Base-by-base conservation (phyloP, 1,284 basidiomycete species). In the Puccinia sorghi region DNA sequence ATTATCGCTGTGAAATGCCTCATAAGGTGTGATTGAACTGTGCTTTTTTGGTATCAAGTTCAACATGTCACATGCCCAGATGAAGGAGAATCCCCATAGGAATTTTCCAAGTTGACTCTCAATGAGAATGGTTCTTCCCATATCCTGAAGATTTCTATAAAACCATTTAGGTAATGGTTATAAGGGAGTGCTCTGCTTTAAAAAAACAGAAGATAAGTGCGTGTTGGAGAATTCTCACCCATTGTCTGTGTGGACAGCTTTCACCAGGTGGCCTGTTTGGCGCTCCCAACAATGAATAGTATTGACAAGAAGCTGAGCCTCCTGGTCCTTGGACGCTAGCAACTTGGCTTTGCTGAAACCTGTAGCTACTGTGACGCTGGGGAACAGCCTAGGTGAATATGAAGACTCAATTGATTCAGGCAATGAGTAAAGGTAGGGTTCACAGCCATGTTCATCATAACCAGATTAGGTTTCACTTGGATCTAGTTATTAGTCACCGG, bases 1-100 rank as follows among this genome's bases (percentile, higher is more conserved):
- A 46, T 73, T 73, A 3, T 5, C 0, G 20, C n/a, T 12, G 5
- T 11, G 56, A 5, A 73, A 46, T 25, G 57, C 37, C 41, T 73
- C 57, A 27, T 1, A 73, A 17, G 52, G 71, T 1, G 56, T 72
- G 11, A 37, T 15, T 2, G 12, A 52, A 15, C 50, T 72, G 0
- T 11, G 3, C 32, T 52, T 57, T 54, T 61, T 73, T 15, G 71
- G 71, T 7, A 73, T 22, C n/a, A 15, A 15, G 22, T 63, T 63
- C n/a, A 59, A 37, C 1, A 22, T 15, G 5, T 63, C 25, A 25
- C 54, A 17, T 22, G 56, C 71, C 37, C 41, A 59, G 0, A 73
- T 1, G 22, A 39, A 73, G 6, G n/a, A n/a, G n/a, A n/a, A n/a
- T n/a, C n/a, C n/a, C n/a, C n/a, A n/a, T n/a, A n/a, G n/a, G n/a